A percentile compares a stretch with the other conserved stretches of the same genome.
Evolutionary conservation across 2,329 filamentous ascomycete species (phyloP).

Genomic region (Penicillium vulpinum): DNA sequence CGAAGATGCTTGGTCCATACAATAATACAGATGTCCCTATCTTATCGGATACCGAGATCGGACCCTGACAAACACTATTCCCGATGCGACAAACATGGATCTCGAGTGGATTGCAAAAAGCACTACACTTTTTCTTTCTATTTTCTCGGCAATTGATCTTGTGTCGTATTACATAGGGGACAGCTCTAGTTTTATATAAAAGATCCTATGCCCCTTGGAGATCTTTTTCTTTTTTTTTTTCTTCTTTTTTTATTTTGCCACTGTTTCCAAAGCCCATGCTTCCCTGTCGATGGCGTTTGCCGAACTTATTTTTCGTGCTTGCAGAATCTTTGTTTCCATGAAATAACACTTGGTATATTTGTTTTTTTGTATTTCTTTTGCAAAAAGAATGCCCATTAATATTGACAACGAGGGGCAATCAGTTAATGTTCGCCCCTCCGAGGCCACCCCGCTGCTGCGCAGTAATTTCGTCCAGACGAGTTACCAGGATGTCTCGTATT

Average conservation of each 20-base stretch:
- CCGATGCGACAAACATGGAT: neutral
- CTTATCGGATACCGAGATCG: neutral
- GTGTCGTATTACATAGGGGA: neutral
- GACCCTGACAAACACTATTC: neutral
- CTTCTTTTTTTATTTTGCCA: neutral
- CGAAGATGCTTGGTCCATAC: too few species aligned
- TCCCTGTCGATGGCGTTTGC: neutral
- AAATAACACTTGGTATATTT: neutral
- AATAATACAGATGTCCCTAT: neutral
- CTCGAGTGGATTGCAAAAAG: neutral
- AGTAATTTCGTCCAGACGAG: neutral
- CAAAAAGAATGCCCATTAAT: neutral
- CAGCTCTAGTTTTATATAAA: neutral
- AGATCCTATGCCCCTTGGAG: neutral
- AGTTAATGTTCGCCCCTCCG: slow-evolving; percentile 7
- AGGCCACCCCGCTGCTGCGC: slow-evolving; percentile 20
- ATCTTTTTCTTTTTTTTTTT: too few species aligned
- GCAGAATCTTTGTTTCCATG: neutral
- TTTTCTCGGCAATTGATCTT: neutral
- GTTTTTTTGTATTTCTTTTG: neutral
- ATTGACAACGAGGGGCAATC: neutral
- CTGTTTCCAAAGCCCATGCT: neutral
- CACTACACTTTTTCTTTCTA: neutral
- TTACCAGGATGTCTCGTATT: slow-evolving; percentile 6
- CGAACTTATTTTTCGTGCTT: neutral